These are phyloP conservation scores for Panaeolus cyanescens DNA, from an alignment of 768 basidiomycete species.

Conservation along the genomic window DNA sequence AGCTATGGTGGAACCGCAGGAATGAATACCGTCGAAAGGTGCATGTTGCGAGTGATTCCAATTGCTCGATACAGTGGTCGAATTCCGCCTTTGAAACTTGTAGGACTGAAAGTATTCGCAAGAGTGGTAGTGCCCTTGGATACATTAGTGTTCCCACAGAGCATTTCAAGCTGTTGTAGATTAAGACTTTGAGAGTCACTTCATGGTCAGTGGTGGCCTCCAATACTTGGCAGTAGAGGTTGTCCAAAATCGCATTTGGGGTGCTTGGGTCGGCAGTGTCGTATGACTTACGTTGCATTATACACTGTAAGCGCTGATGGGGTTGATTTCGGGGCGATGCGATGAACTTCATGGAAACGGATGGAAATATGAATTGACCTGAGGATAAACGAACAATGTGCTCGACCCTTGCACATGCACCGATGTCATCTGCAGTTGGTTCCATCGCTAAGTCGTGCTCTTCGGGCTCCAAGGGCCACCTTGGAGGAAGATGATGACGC, in stretches of 20 bases:
- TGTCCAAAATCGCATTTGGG: neutral
- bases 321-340: conserved; percentile 5
- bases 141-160: too few species aligned
- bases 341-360: conserved; percentile 7
- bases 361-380: conserved; percentile 11
- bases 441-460: neutral
- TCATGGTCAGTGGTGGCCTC: neutral
- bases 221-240: neutral
- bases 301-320: neutral
- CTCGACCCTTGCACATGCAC: neutral
- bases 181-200: neutral
- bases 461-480: too few species aligned
- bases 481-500: neutral
- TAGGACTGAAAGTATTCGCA: too few species aligned
- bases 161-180: neutral
- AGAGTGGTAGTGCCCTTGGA: too few species aligned
- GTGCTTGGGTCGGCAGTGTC: too few species aligned
- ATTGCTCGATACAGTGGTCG: too few species aligned
- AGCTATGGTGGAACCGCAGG: too few species aligned
- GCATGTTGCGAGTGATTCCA: too few species aligned
- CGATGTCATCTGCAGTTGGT: neutral
- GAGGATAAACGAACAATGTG: conserved; percentile 2
- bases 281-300: neutral
- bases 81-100: too few species aligned
- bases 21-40: too few species aligned